Percentiles rank a stretch among this genome's conserved stretches.
These are phyloP conservation scores for Pistacia integerrima DNA, from an alignment of 345 rosid genomes.

Conservation along the genomic window DNA sequence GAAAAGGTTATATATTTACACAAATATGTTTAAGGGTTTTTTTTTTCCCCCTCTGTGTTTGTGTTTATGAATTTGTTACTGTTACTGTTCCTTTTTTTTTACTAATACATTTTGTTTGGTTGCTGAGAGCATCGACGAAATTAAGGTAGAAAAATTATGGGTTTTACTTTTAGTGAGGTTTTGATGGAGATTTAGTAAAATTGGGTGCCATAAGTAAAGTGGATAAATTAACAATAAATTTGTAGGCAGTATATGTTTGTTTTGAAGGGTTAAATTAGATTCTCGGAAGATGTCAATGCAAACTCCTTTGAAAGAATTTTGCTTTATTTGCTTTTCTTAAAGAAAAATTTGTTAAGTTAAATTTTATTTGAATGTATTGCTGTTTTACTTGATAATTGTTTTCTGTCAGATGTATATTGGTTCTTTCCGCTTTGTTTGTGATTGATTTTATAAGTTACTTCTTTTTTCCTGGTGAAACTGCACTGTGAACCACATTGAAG, in stretches of 20 bases:
- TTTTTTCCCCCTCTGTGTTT: neutral
- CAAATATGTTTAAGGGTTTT: neutral
- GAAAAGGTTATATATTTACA: constrained; percentile 56
- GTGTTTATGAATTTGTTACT: neutral
- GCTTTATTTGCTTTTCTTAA: neutral
- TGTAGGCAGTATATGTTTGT: neutral
- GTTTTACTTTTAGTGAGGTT: neutral
- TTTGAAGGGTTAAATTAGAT: neutral
- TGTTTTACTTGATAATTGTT: constrained; percentile 2
- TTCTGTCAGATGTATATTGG: neutral
- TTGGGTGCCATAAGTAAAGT: neutral
- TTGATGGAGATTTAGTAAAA: neutral
- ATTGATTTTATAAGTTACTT: neutral
- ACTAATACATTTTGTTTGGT: neutral
- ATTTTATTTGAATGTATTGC: neutral
- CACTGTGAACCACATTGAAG: neutral
- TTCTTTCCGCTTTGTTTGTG: neutral
- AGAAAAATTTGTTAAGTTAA: neutral
- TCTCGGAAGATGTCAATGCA: neutral
- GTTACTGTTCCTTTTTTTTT: neutral
- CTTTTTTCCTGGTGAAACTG: neutral
- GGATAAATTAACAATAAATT: neutral
- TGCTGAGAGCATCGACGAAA: constrained; percentile 1
- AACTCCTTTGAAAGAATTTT: neutral
- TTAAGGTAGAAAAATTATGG: neutral